Conservation (phyloP, 1,139 yeast species). For the Scheffersomyces parashehatae region DNA sequence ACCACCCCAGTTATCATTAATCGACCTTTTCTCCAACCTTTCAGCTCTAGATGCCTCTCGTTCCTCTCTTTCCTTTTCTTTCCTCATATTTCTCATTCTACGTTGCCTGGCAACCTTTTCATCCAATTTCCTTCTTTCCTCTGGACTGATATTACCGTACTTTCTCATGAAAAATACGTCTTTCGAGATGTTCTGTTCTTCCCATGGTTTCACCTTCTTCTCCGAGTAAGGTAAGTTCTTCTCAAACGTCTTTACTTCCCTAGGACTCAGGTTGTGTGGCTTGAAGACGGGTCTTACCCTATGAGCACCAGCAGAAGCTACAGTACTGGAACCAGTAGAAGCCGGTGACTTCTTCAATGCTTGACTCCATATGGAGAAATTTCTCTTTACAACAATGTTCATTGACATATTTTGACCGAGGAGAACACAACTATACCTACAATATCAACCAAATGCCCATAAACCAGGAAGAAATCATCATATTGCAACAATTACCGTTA, state of each 20-base stretch:
- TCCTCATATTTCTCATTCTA: slow-evolving; percentile 14
- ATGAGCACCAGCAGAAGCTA: too few relatives aligned
- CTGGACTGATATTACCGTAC: slow-evolving; percentile 34
- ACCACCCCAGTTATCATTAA: slow-evolving; percentile 15
- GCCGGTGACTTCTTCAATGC: neutral
- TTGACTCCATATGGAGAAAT: neutral
- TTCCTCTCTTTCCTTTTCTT: slow-evolving; percentile 36
- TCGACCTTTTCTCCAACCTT: slow-evolving; percentile 61
- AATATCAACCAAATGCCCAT: too few relatives aligned
- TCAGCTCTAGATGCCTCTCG: slow-evolving; percentile 58
- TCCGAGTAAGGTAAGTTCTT: slow-evolving; percentile 16
- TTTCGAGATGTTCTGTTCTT: slow-evolving; percentile 34
- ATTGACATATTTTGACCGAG: neutral
- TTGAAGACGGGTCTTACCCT: slow-evolving; percentile 13
- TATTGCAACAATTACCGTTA: too few relatives aligned
- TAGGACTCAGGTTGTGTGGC: slow-evolving; percentile 19
- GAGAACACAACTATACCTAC: too few relatives aligned
- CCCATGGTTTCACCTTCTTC: slow-evolving; percentile 38
- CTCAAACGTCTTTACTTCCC: slow-evolving; percentile 13
- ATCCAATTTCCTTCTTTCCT: slow-evolving; percentile 27
- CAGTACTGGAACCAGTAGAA: neutral
- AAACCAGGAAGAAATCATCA: too few relatives aligned
- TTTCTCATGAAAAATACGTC: slow-evolving; percentile 44
- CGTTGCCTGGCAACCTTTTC: slow-evolving; percentile 41
- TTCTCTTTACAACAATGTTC: neutral